Evolutionary conservation across 2,329 filamentous ascomycete species (phyloP).

Genomic region (Aspergillus sp.): DNA sequence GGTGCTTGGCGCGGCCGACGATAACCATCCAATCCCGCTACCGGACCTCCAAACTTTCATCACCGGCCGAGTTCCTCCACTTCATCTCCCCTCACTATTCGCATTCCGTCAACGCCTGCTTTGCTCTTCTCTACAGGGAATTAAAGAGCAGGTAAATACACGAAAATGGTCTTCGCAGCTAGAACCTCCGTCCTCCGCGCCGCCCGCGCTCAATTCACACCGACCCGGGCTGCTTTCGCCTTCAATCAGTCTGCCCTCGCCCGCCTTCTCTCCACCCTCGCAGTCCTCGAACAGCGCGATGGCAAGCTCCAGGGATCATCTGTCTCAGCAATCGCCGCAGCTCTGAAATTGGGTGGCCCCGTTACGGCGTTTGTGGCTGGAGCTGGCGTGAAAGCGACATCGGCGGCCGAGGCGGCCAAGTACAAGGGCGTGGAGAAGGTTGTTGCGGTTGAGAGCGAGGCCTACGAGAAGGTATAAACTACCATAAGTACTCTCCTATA

Average conservation of each 20-base stretch:
- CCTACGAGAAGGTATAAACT: conserved; percentile 78
- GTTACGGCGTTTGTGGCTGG: conserved; percentile 89
- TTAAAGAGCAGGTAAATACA: neutral
- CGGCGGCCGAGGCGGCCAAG: conserved; percentile 80
- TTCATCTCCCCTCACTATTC: neutral
- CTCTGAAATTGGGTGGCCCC: conserved; percentile 78
- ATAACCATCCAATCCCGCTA: conserved; percentile 28
- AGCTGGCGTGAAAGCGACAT: conserved; percentile 67
- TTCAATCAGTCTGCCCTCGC: conserved; percentile 56
- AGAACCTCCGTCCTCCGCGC: conserved; percentile 43
- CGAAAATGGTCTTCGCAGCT: conserved; percentile 35
- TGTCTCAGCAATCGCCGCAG: conserved; percentile 80
- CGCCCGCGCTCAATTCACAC: conserved; percentile 47
- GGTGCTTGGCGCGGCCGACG: conserved; percentile 35
- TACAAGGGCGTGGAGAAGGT: conserved; percentile 90
- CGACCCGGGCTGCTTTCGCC: conserved; percentile 25
- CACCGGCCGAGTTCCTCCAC: neutral
- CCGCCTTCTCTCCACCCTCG: conserved; percentile 80
- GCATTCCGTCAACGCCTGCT: neutral
- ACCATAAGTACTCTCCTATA: too few species aligned
- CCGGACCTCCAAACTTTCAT: conserved; percentile 8
- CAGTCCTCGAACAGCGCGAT: conserved; percentile 87
- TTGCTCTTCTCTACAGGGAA: neutral
- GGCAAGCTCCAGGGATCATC: conserved; percentile 82
- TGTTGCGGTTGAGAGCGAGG: conserved; percentile 79